Evolutionary conservation across 1,139 yeast species (phyloP).

Genomic region (Saccharomyces pastorianus): DNA sequence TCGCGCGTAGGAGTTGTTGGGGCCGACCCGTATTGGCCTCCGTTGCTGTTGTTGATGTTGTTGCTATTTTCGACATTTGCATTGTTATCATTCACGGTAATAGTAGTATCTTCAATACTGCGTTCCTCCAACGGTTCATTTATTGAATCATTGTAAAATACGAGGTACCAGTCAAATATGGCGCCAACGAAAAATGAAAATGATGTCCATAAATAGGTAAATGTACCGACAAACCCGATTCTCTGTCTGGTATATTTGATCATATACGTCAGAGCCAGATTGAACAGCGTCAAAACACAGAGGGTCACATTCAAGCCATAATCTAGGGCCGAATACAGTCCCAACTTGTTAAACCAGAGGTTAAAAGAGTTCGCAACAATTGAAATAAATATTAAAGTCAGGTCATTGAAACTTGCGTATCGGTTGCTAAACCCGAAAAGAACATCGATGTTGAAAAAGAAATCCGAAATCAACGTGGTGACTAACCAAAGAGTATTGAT

Average conservation of each 20-base stretch:
- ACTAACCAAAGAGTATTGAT: slow-evolving; percentile 25
- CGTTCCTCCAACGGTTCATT: slow-evolving; percentile 1
- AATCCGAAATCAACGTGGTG: slow-evolving; percentile 24
- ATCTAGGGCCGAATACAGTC: slow-evolving; percentile 24
- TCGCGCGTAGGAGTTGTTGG: background rate
- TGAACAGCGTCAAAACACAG: slow-evolving; percentile 20
- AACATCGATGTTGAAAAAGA: slow-evolving; percentile 23
- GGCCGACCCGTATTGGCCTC: slow-evolving; percentile 31
- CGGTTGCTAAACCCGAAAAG: slow-evolving; percentile 19
- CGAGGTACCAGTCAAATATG: slow-evolving; percentile 22
- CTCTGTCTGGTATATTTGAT: slow-evolving; percentile 36
- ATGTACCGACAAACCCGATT: slow-evolving; percentile 44
- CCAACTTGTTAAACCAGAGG: slow-evolving; percentile 26
- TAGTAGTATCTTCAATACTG: slow-evolving; percentile 16
- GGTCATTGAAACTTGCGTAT: slow-evolving; percentile 22
- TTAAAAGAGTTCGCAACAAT: slow-evolving; percentile 27
- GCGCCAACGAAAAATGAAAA: slow-evolving; percentile 30
- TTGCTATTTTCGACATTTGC: slow-evolving; percentile 49
- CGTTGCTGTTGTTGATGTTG: slow-evolving; percentile 12
- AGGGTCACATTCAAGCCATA: slow-evolving; percentile 22
- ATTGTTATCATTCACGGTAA: slow-evolving; percentile 32
- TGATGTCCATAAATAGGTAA: slow-evolving; percentile 53
- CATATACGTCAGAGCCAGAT: slow-evolving; percentile 16
- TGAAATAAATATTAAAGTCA: slow-evolving; percentile 22
- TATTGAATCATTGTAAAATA: slow-evolving; percentile 35